phyloP scores from a whole-genome alignment of 2,329 filamentous ascomycete genomes.

The Cladobotryum mycophilum region DNA sequence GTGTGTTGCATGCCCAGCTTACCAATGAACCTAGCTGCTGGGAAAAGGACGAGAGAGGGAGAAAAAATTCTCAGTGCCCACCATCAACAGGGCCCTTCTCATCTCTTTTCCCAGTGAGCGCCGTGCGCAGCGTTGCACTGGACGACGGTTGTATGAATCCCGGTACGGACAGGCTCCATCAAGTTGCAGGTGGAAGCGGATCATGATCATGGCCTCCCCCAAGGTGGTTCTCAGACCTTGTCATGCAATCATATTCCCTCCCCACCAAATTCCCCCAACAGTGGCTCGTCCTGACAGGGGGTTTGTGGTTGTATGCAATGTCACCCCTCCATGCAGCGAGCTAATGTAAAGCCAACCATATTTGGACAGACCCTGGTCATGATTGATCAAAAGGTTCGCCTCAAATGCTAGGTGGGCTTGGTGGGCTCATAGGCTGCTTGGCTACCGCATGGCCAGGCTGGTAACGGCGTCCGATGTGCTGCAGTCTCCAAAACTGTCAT shows the following conservation, averaged over 20 bases:
- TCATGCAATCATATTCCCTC: neutral
- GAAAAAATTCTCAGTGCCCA: neutral
- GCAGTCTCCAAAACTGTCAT: constrained; percentile 14
- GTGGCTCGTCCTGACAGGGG: constrained; percentile 10
- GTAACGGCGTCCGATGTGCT: constrained; percentile 1
- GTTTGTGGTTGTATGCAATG: constrained; percentile 18
- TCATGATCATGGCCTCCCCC: constrained; percentile 2
- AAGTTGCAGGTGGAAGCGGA: constrained; percentile 8
- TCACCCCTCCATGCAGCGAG: constrained; percentile 25
- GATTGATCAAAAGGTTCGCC: constrained; percentile 20
- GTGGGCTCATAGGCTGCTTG: constrained; percentile 1
- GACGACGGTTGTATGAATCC: neutral
- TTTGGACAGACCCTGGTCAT: constrained; percentile 22
- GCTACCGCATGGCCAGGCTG: neutral
- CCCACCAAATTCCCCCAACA: constrained; percentile 9
- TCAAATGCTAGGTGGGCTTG: constrained; percentile 21
- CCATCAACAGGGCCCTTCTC: neutral
- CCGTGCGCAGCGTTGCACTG: constrained; percentile 1
- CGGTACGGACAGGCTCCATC: constrained; percentile 6
- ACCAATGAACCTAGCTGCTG: no score
- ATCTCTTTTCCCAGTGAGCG: constrained; percentile 4
- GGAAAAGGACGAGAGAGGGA: no score
- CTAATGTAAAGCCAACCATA: constrained; percentile 29
- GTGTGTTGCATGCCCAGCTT: neutral
- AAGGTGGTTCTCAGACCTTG: constrained; percentile 2